Evolutionary conservation across 75 land plant species (phyloP).

Genomic region (Isoetes taiwanensis): DNA sequence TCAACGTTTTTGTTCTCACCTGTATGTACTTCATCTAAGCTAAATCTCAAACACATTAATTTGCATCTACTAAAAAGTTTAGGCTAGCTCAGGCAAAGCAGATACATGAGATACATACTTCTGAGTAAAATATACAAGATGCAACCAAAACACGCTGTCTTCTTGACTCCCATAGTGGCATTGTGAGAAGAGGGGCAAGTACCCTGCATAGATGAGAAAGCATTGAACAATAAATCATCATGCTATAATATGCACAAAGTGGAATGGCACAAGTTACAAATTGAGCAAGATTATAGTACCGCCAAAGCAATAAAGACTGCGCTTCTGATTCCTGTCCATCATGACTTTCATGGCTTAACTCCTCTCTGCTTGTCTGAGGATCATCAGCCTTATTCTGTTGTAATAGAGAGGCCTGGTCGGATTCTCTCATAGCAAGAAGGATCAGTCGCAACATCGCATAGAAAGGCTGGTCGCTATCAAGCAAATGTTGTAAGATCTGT

Average conservation of each 20-base stretch:
- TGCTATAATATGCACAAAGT: neutral
- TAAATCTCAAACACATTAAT: no score
- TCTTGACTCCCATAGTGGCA: constrained; percentile 90
- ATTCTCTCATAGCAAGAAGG: constrained; percentile 90
- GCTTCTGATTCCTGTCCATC: neutral
- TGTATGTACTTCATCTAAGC: no score
- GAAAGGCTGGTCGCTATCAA: constrained; percentile 99
- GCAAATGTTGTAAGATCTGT: constrained; percentile 76
- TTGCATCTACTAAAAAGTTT: no score
- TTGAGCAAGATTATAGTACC: constrained; percentile 23
- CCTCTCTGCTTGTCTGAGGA: constrained; percentile 9
- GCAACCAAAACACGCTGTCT: constrained; percentile 94
- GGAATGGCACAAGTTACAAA: neutral
- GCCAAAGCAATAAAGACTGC: constrained; percentile 64
- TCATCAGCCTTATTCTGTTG: constrained; percentile 16
- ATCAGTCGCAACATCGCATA: constrained; percentile 96
- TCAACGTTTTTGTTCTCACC: no score
- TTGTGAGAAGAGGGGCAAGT: constrained; percentile 77
- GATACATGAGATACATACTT: constrained; percentile 37
- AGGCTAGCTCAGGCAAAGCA: neutral
- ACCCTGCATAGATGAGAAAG: constrained; percentile 46
- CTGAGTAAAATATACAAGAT: constrained; percentile 79
- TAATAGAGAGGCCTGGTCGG: constrained; percentile 13
- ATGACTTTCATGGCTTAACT: neutral
- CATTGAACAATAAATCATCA: neutral